phyloP scores from a whole-genome alignment of 495 filamentous ascomycete species.

The Clohesyomyces aquaticus region DNA sequence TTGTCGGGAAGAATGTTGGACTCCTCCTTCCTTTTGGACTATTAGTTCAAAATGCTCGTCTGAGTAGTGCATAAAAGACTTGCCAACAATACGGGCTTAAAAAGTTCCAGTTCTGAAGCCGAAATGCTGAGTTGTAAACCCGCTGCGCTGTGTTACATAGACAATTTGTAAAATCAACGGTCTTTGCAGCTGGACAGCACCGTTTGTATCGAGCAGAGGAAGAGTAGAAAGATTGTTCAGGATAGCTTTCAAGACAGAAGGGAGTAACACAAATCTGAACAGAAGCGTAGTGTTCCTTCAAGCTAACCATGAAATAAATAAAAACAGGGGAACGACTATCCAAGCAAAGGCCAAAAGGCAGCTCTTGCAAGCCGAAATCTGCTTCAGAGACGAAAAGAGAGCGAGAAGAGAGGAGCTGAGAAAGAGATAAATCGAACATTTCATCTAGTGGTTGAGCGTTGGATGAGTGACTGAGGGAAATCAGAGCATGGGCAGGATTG shows the following conservation, averaged over 20 bases:
- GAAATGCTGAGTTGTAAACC: not conserved
- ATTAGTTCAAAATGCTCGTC: not conserved
- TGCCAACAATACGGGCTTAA: not conserved
- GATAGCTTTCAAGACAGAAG: not conserved
- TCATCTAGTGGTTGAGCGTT: not conserved
- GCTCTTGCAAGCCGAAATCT: not conserved
- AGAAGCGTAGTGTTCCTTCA: not conserved
- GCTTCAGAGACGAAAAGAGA: not conserved
- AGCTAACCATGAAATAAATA: not conserved
- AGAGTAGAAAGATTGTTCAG: not conserved
- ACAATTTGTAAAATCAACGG: not conserved
- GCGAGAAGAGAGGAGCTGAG: not conserved
- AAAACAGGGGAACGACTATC: not conserved
- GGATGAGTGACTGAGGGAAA: no score
- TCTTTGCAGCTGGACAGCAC: not conserved
- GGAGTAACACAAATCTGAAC: not conserved
- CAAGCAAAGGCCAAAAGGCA: not conserved
- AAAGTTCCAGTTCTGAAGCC: not conserved
- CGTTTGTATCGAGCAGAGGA: not conserved
- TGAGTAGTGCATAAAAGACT: not conserved
- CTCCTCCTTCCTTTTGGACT: not conserved
- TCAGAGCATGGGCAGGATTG: no score
- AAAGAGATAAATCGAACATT: not conserved
- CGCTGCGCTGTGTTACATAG: not conserved
- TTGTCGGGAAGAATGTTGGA: not conserved